These are phyloP conservation scores for Rhizoclosmatium sp. DNA, from an alignment of 192 early-diverging fungal genomes.

Conservation along the genomic window DNA sequence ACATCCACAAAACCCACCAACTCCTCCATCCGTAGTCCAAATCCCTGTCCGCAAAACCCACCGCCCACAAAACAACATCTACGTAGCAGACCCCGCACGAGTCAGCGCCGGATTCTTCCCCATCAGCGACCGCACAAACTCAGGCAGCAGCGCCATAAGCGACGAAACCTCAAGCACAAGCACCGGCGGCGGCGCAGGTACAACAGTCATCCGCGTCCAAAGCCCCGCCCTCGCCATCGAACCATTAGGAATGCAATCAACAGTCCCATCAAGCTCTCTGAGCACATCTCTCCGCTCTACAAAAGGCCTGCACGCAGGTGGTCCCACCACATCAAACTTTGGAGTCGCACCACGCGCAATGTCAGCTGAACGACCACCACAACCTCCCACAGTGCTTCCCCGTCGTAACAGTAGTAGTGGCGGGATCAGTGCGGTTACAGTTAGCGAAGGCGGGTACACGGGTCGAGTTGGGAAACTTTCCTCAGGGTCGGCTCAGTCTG, in stretches of 20 bases:
- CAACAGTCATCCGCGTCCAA: not conserved
- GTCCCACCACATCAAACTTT: not conserved
- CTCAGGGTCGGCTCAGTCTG: slow-evolving; percentile 16
- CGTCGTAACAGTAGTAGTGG: slow-evolving; percentile 23
- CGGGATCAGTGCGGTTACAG: not conserved
- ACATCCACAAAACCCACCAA: not conserved
- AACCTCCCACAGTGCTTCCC: not conserved
- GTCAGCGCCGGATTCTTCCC: slow-evolving; percentile 38
- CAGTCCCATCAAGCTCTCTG: not conserved
- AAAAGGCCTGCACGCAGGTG: not conserved
- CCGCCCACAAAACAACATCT: not conserved
- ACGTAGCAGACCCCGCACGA: slow-evolving; percentile 19
- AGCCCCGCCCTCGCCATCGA: slow-evolving; percentile 5
- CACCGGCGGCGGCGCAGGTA: too few relatives aligned
- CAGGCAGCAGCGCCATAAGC: too few relatives aligned
- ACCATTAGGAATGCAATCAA: not conserved
- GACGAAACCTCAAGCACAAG: too few relatives aligned
- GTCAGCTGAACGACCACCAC: not conserved
- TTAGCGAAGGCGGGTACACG: not conserved
- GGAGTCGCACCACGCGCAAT: not conserved
- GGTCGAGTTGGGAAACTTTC: not conserved
- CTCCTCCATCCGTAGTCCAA: not conserved
- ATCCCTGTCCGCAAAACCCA: not conserved
- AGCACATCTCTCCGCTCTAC: slow-evolving; percentile 17
- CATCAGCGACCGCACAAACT: not conserved